A percentile compares a stretch with the other conserved stretches of the same genome.
These are phyloP conservation scores for Cyclotella atomus DNA, from an alignment of 108 stramenopile genomes.

Conservation along the genomic window DNA sequence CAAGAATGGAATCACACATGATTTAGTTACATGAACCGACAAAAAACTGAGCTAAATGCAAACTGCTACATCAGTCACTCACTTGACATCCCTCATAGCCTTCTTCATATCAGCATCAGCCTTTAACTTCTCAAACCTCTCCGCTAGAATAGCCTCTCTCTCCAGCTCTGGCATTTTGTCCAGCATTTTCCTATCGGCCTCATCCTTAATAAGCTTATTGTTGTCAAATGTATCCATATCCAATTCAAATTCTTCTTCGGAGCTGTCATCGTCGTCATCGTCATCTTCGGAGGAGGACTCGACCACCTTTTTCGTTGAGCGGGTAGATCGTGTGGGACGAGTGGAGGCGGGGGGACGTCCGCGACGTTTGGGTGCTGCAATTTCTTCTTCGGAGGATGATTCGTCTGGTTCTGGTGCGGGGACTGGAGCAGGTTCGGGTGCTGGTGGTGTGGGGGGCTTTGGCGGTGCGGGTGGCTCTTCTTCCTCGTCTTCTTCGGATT, in stretches of 20 bases:
- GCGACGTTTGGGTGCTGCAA: slow-evolving; percentile 41
- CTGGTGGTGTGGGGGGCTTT: slow-evolving; percentile 30
- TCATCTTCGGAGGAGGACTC: slow-evolving; percentile 49
- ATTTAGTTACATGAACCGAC: no score
- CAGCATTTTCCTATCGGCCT: slow-evolving; percentile 81
- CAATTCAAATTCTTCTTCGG: slow-evolving; percentile 79
- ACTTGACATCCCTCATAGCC: slow-evolving; percentile 78
- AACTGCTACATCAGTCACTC: no score
- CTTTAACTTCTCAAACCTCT: slow-evolving; percentile 89
- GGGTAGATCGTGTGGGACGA: slow-evolving; percentile 34
- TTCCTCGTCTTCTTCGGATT: slow-evolving; percentile 62
- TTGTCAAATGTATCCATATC: slow-evolving; percentile 84
- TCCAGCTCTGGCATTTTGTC: slow-evolving; percentile 85
- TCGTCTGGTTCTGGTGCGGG: slow-evolving; percentile 40
- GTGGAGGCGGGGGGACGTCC: slow-evolving; percentile 34
- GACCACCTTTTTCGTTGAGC: slow-evolving; percentile 26
- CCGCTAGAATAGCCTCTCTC: slow-evolving; percentile 87
- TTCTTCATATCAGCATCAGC: slow-evolving; percentile 84
- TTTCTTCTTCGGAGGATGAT: no score
- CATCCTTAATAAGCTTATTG: slow-evolving; percentile 71
- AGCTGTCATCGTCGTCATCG: no score
- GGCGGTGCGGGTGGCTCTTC: slow-evolving; percentile 51
- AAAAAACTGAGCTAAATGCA: no score
- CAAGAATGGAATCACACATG: no score
- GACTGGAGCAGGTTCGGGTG: slow-evolving; percentile 25